These are phyloP conservation scores for Nemania serpens DNA, from an alignment of 2,329 filamentous ascomycete genomes.

Conservation along the genomic window DNA sequence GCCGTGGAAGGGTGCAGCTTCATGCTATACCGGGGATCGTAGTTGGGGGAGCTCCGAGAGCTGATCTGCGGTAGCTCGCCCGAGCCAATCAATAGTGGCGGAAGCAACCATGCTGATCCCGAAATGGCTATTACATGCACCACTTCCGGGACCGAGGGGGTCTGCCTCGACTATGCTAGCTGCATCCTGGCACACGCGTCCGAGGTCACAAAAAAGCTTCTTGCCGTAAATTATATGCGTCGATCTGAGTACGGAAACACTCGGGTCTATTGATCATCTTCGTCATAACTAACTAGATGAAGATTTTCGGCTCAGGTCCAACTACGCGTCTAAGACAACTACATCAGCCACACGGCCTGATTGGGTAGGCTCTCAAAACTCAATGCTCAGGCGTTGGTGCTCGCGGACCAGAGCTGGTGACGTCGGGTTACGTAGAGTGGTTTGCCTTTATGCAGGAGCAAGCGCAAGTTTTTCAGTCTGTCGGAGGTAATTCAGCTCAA, in stretches of 20 bases:
- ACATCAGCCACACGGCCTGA: background rate
- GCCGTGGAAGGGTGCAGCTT: constrained; percentile 12
- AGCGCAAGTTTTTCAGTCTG: background rate
- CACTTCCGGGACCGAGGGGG: constrained; percentile 26
- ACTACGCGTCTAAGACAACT: background rate
- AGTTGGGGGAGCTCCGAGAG: constrained; percentile 28
- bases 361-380: background rate
- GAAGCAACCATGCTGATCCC: constrained; percentile 8
- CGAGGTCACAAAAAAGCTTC: constrained; percentile 4
- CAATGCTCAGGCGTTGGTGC: background rate
- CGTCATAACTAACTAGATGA: background rate
- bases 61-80: constrained; percentile 1
- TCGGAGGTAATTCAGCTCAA: background rate
- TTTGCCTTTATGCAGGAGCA: background rate
- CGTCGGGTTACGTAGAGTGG: no score
- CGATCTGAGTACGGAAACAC: background rate
- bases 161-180: no score
- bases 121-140: constrained; percentile 14
- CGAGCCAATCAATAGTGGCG: constrained; percentile 21
- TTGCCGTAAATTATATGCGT: background rate
- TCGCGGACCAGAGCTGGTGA: no score
- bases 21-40: constrained; percentile 16
- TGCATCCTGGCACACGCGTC: no score
- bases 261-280: background rate
- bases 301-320: background rate